Base-by-base conservation (phyloP, 1,284 basidiomycete genomes). In the Cerioporus squamosus region DNA sequence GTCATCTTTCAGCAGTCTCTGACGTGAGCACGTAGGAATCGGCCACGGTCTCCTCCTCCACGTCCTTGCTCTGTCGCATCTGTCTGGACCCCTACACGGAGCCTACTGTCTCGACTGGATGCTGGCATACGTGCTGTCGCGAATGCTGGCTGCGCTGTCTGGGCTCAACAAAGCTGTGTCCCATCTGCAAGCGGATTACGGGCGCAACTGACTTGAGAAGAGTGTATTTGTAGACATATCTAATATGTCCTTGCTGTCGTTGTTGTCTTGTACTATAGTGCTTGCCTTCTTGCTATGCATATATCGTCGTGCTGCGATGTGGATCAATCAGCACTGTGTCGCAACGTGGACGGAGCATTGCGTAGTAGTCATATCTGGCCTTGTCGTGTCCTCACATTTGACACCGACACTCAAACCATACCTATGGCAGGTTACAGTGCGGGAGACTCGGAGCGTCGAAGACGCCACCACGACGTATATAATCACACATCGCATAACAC, bases 151-250 rank as follows among this genome's bases (percentile, higher is more conserved):
- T 93, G 45, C 84, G 85, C 10, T 92, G 91, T 70, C 77, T 93
- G 44, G 88, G 88, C n/a, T 84, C 88, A 7, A 91, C 89, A 3
- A 90, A 86, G 68, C 77, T 92, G 15, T 93, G 90, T 72, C 90
- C 90, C 0, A 92, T 93, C 62, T 93, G 90, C 77, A 91, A 92
- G 72, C 82, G 91, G 47, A 93, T 93, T 57, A 93, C 90, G 23
- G 79, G 80, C 3, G 88, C 88, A 8, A 75, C 79, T 14, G 90
- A 92, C 64, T 73, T 93, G 66, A 80, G 90, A 56, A 79, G 88
- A 63, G 79, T 93, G 48, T 93, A 90, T 70, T 64, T 84, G 60
- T 84, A 69, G 55, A 42, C 20, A 39, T 45, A 10, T 44, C 51
- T 55, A 22, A 46, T 48, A 14, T 54, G 47, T 36, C 58, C 44